Conservation (phyloP, 1,139 yeast species). For the Yamadazyma mexicana region DNA sequence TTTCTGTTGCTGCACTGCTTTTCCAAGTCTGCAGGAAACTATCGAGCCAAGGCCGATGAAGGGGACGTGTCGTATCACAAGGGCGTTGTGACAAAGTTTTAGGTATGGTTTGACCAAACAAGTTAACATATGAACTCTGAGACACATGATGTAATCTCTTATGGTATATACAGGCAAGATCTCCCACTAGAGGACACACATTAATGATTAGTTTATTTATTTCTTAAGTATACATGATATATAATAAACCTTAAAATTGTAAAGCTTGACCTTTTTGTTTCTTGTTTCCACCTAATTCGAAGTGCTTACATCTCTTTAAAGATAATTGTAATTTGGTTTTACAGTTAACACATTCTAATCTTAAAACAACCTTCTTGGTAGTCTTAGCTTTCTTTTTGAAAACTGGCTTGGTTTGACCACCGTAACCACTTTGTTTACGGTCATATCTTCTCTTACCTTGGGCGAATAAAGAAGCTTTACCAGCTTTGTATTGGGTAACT, state of each 20-base stretch:
- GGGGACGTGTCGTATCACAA: no score
- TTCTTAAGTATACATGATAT: slow-evolving; percentile 17
- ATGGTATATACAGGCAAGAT: no score
- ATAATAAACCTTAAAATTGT: slow-evolving; percentile 65
- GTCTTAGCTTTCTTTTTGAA: slow-evolving; percentile 99
- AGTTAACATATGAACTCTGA: no score
- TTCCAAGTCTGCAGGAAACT: no score
- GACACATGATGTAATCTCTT: no score
- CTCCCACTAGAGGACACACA: no score
- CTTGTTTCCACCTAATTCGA: slow-evolving; percentile 99
- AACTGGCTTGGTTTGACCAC: slow-evolving; percentile 99
- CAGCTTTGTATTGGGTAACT: slow-evolving; percentile 99
- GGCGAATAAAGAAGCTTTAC: slow-evolving; percentile 98
- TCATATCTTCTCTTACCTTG: slow-evolving; percentile 99
- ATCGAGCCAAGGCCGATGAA: no score
- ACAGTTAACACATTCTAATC: slow-evolving; percentile 98
- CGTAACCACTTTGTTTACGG: slow-evolving; percentile 99
- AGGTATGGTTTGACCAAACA: no score
- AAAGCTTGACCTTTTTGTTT: slow-evolving; percentile 99
- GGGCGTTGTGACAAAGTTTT: no score
- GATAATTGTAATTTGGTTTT: slow-evolving; percentile 98
- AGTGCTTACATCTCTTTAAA: slow-evolving; percentile 99
- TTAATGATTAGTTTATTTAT: slow-evolving; percentile 12
- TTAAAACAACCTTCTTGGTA: slow-evolving; percentile 99
- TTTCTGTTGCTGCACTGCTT: no score